phyloP scores from a whole-genome alignment of 2,329 filamentous ascomycete genomes.

The Sphaerulina musiva region DNA sequence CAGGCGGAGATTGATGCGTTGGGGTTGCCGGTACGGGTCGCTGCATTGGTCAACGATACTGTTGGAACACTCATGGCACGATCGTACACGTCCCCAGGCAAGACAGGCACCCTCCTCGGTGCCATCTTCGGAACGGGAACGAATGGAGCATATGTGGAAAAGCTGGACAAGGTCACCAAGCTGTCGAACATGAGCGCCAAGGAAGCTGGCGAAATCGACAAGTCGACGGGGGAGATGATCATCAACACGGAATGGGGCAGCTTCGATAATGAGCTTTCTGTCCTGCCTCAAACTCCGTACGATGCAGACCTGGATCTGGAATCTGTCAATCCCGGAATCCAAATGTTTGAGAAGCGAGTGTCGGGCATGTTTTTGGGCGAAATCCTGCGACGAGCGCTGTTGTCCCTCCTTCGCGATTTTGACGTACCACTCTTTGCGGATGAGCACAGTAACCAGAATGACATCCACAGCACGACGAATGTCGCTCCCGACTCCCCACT shows the following conservation, averaged over 20 bases:
- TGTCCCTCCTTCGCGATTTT: slow-evolving; percentile 64
- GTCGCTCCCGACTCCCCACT: slow-evolving; percentile 61
- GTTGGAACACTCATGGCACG: slow-evolving; percentile 97
- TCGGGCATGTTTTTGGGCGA: slow-evolving; percentile 98
- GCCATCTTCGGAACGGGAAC: slow-evolving; percentile 97
- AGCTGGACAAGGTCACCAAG: slow-evolving; percentile 78
- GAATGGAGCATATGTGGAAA: slow-evolving; percentile 96
- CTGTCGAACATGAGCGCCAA: slow-evolving; percentile 42
- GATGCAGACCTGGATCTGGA: slow-evolving; percentile 71
- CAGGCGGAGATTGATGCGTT: slow-evolving; percentile 85
- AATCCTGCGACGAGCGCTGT: slow-evolving; percentile 71
- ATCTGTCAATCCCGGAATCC: slow-evolving; percentile 84
- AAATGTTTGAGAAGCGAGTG: slow-evolving; percentile 98
- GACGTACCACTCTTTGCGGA: slow-evolving; percentile 68
- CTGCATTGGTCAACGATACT: slow-evolving; percentile 93
- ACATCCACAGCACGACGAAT: slow-evolving; percentile 59
- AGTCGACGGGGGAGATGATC: slow-evolving; percentile 85
- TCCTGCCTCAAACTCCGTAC: slow-evolving; percentile 78
- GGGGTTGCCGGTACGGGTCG: slow-evolving; percentile 83
- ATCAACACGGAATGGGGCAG: slow-evolving; percentile 98
- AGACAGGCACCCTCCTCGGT: slow-evolving; percentile 79
- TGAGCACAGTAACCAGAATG: slow-evolving; percentile 64
- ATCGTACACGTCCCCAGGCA: slow-evolving; percentile 86
- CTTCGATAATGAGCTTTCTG: slow-evolving; percentile 88
- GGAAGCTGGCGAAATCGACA: slow-evolving; percentile 59